Percentiles rank a stretch among this genome's conserved stretches.
phyloP scores from a whole-genome alignment of 2,329 filamentous ascomycete species.

The Aspergillus ochraceus region DNA sequence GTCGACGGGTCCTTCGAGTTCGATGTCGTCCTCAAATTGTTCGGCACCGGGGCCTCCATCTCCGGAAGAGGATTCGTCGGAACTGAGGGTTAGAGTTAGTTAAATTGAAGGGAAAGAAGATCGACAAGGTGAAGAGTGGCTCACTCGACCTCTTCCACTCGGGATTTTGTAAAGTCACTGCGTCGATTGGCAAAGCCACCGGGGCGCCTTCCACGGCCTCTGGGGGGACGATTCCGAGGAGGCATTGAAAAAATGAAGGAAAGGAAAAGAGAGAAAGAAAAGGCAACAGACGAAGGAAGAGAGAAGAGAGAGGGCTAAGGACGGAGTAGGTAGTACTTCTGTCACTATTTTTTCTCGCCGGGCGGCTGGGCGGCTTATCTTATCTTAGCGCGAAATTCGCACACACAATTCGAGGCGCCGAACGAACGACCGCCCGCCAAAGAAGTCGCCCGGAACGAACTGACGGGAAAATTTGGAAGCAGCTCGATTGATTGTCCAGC shows the following conservation, averaged over 20 bases:
- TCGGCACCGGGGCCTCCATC: conserved; percentile 41
- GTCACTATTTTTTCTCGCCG: conserved; percentile 14
- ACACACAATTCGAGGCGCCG: conserved; percentile 43
- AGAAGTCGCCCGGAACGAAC: conserved; percentile 28
- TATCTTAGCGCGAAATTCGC: conserved; percentile 52
- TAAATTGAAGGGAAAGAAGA: neutral
- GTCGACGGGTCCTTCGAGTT: conserved; percentile 41
- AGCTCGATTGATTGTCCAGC: neutral
- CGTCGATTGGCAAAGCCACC: conserved; percentile 16
- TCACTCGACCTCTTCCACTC: conserved; percentile 41
- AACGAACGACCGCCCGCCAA: conserved; percentile 18
- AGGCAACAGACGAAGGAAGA: too few relatives aligned
- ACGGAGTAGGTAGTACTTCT: neutral
- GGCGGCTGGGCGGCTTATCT: conserved; percentile 34
- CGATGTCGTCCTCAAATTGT: conserved; percentile 38
- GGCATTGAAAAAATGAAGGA: conserved; percentile 24
- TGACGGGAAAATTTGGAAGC: conserved; percentile 26
- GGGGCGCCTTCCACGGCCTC: conserved; percentile 26
- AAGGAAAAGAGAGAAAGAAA: too few relatives aligned
- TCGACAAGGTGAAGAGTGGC: conserved; percentile 12
- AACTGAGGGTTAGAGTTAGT: conserved; percentile 22
- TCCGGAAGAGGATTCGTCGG: conserved; percentile 28
- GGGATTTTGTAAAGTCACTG: conserved; percentile 37
- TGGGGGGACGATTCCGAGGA: conserved; percentile 26
- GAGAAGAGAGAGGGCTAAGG: neutral